Evolutionary conservation across 345 rosid genomes (phyloP).

Genomic region (Odontarrhena argentea): DNA sequence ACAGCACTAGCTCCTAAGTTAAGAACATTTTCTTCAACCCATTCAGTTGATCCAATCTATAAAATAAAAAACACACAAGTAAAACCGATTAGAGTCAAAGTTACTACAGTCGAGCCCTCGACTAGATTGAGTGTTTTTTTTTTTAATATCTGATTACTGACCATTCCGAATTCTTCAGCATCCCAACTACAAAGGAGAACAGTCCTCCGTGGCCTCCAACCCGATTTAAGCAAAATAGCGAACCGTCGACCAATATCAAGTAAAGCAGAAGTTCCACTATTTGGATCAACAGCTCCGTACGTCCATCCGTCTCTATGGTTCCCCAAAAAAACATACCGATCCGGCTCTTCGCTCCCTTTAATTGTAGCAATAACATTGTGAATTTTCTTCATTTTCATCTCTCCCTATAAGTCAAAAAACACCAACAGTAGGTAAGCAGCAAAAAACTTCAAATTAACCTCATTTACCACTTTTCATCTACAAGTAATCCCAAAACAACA

Average conservation of each 20-base stretch:
- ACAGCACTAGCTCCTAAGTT: slow-evolving; percentile 84
- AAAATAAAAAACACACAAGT: slow-evolving; percentile 21
- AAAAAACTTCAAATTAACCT: background rate
- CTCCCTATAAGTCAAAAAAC: slow-evolving; percentile 51
- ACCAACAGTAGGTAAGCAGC: background rate
- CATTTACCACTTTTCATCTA: background rate
- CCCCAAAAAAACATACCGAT: slow-evolving; percentile 80
- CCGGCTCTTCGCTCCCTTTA: slow-evolving; percentile 76
- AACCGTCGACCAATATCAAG: slow-evolving; percentile 87
- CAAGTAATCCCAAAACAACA: background rate
- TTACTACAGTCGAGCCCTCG: slow-evolving; percentile 1
- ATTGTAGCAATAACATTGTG: slow-evolving; percentile 69
- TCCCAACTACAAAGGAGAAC: slow-evolving; percentile 93
- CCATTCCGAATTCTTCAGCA: slow-evolving; percentile 99
- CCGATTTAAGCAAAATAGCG: slow-evolving; percentile 58
- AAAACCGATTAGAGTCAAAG: background rate
- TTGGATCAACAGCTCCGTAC: slow-evolving; percentile 97
- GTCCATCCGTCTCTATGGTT: slow-evolving; percentile 99
- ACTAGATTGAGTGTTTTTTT: slow-evolving; percentile 1
- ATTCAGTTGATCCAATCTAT: slow-evolving; percentile 90
- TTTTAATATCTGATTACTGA: slow-evolving; percentile 46
- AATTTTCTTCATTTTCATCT: slow-evolving; percentile 64
- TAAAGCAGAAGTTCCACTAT: slow-evolving; percentile 93
- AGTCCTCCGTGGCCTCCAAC: slow-evolving; percentile 93
- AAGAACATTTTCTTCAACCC: slow-evolving; percentile 89